Conservation (phyloP, 768 basidiomycete genomes). For the Mycena leptocephala region DNA sequence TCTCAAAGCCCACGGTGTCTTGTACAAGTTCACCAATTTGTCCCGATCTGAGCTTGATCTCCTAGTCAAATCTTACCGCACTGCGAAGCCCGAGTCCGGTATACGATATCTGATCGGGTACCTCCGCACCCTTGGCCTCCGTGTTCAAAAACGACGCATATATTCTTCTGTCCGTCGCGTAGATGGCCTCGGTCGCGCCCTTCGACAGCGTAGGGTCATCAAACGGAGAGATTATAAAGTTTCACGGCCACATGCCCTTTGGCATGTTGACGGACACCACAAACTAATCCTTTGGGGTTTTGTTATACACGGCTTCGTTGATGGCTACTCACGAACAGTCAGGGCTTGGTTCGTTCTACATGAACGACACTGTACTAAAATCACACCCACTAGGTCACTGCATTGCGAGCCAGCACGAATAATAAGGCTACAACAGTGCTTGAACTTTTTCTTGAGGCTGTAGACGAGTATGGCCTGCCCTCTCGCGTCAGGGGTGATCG, state of each 20-base stretch:
- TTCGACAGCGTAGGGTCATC: conserved; percentile 32
- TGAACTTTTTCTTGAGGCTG: not conserved
- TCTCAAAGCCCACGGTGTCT: not conserved
- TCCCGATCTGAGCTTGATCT: not conserved
- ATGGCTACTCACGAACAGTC: conserved; percentile 50
- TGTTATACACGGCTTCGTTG: conserved; percentile 47
- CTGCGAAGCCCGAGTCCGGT: conserved; percentile 31
- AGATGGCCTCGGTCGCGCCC: conserved; percentile 35
- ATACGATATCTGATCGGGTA: conserved; percentile 43
- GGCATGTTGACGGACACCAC: conserved; percentile 48
- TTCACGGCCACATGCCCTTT: conserved; percentile 36
- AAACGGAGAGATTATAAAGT: conserved; percentile 35
- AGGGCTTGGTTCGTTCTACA: no score
- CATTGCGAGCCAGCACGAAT: conserved; percentile 29
- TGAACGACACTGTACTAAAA: no score
- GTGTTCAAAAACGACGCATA: conserved; percentile 37
- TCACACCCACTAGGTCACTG: no score
- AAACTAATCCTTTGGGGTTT: conserved; percentile 36
- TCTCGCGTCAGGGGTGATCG: conserved; percentile 40
- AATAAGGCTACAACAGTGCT: conserved; percentile 29
- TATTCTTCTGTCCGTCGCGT: conserved; percentile 38
- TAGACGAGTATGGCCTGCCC: conserved; percentile 28
- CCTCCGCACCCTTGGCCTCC: conserved; percentile 36
- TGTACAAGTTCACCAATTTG: not conserved
- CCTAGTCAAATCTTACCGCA: not conserved